Evolutionary conservation across 306 rosid genomes (phyloP).

Genomic region (Sicyos edulis): DNA sequence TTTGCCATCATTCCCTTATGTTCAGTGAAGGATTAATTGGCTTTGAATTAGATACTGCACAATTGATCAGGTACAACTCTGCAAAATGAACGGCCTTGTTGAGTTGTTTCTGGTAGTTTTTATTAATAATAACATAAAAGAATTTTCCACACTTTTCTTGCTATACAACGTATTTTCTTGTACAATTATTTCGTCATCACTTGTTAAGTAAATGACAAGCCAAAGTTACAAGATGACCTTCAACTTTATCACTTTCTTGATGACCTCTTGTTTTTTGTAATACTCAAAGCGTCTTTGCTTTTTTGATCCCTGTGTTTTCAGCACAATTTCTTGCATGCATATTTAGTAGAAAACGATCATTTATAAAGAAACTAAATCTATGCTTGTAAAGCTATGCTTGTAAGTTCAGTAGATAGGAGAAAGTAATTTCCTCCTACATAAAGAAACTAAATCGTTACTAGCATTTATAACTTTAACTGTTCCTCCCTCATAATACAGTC

Average conservation of each 20-base stretch:
- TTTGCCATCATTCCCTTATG: not conserved
- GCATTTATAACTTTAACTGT: no score
- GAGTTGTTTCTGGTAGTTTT: not conserved
- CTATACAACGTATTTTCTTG: not conserved
- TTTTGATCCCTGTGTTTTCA: not conserved
- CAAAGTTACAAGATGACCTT: no score
- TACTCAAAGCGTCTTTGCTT: not conserved
- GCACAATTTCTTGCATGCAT: conserved; percentile 3
- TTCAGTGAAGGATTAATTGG: not conserved
- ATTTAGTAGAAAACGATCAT: not conserved
- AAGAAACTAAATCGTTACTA: no score
- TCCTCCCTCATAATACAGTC: no score
- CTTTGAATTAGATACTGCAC: conserved; percentile 8
- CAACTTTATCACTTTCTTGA: not conserved
- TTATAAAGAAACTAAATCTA: no score
- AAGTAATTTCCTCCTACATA: no score
- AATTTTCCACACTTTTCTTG: not conserved
- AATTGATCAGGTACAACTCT: conserved; percentile 6
- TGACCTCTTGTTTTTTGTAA: not conserved
- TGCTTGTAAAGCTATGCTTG: no score
- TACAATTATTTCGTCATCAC: not conserved
- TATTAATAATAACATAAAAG: not conserved
- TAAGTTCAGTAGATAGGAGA: no score
- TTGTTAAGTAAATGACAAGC: no score
- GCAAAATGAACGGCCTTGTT: not conserved